Conservation (phyloP, 176 grass and related monocot species). For the Aegilops longissima region DNA sequence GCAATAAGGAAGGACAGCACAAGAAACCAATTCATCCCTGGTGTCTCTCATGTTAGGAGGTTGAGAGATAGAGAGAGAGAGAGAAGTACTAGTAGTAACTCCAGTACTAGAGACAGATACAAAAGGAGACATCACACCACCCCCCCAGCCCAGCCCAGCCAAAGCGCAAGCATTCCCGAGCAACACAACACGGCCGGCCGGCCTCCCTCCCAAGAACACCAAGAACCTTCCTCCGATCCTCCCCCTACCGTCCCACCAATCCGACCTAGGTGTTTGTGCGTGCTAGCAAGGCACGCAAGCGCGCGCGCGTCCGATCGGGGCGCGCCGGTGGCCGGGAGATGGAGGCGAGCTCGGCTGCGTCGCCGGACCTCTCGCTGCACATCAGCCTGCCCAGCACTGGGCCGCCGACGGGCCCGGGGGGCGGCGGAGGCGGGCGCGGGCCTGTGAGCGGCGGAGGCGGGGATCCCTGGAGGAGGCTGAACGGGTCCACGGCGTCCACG, state of each 20-base stretch:
- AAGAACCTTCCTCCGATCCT: conserved; percentile 36
- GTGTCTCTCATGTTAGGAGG: conserved; percentile 33
- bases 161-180: conserved; percentile 35
- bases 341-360: conserved; percentile 58
- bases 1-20: conserved; percentile 61
- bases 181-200: background rate
- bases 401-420: conserved; percentile 2
- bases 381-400: conserved; percentile 69
- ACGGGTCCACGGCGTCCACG: conserved; percentile 49
- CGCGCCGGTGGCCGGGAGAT: conserved; percentile 24
- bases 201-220: conserved; percentile 24
- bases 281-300: background rate
- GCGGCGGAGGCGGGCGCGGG: background rate
- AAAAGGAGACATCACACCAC: conserved; percentile 32
- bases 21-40: conserved; percentile 69
- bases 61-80: background rate
- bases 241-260: background rate
- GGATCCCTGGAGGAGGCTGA: conserved; percentile 49
- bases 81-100: conserved; percentile 26
- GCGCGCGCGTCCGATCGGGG: background rate
- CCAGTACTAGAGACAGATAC: conserved; percentile 44
- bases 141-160: conserved; percentile 22
- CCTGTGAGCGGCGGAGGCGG: background rate
- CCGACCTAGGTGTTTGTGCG: background rate
- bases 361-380: conserved; percentile 94